A percentile compares a stretch with the other conserved stretches of the same genome.
phyloP scores from a whole-genome alignment of 140 eudicot genomes.

The Flaveria floridana region DNA sequence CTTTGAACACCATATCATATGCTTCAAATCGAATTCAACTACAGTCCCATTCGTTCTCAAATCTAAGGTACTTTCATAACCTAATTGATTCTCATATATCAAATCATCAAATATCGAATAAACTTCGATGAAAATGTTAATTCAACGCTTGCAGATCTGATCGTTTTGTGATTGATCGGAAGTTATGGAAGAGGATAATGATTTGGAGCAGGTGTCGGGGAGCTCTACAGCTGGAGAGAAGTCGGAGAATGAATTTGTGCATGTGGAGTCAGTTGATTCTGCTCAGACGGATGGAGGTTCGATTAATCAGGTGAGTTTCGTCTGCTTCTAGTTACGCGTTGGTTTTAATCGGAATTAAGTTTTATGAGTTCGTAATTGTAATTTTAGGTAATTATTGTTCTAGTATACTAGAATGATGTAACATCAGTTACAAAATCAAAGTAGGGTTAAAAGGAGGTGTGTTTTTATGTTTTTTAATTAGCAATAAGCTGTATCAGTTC shows the following conservation, averaged over 20 bases:
- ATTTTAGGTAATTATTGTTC: not conserved
- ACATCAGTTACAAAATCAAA: not conserved
- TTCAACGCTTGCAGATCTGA: slow-evolving; percentile 46
- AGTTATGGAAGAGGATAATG: slow-evolving; percentile 61
- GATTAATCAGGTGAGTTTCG: slow-evolving; percentile 42
- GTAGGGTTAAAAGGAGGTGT: not conserved
- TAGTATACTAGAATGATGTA: not conserved
- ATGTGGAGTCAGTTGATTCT: slow-evolving; percentile 37
- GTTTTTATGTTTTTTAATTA: not conserved
- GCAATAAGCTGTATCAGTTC: not conserved
- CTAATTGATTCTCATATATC: slow-evolving; percentile 9
- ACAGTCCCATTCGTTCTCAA: slow-evolving; percentile 21
- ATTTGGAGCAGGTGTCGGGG: slow-evolving; percentile 37
- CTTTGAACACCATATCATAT: slow-evolving; percentile 6
- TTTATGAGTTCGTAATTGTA: not conserved
- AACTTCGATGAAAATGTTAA: not conserved
- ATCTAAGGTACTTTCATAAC: slow-evolving; percentile 27
- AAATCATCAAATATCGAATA: not conserved
- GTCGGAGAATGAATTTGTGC: slow-evolving; percentile 35
- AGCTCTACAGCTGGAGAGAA: slow-evolving; percentile 42
- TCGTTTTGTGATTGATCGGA: slow-evolving; percentile 39
- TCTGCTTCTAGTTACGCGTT: not conserved
- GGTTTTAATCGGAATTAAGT: not conserved
- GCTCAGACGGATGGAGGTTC: slow-evolving; percentile 40
- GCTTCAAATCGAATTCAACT: slow-evolving; percentile 35